Conservation (phyloP, 2,329 filamentous ascomycete species). For the Paecilomyces formosus region DNA sequence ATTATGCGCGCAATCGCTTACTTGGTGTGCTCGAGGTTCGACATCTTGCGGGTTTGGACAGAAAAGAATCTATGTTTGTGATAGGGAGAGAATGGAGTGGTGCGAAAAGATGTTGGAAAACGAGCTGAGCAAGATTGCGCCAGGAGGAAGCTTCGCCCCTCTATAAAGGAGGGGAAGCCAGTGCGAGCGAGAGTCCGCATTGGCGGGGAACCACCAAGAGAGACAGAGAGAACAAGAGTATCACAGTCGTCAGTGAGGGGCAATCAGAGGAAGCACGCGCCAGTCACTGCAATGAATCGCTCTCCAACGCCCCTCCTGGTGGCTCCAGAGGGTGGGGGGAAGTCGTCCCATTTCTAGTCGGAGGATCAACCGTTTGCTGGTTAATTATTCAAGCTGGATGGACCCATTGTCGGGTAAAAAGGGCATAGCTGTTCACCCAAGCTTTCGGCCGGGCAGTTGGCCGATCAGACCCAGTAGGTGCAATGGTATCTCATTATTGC, state of each 20-base stretch:
- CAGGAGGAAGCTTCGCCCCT: slow-evolving; percentile 51
- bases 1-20: slow-evolving; percentile 10
- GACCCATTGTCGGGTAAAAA: not conserved
- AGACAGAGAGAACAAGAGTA: not conserved
- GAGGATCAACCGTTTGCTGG: not conserved
- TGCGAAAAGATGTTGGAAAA: slow-evolving; percentile 59
- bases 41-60: slow-evolving; percentile 16
- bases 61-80: not conserved
- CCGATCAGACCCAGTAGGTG: not conserved
- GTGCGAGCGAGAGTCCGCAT: not conserved
- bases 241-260: not conserved
- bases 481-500: not conserved
- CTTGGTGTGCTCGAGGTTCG: slow-evolving; percentile 21
- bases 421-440: not conserved
- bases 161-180: slow-evolving; percentile 2
- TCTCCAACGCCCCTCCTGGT: not conserved
- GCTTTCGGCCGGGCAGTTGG: not conserved
- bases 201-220: not conserved
- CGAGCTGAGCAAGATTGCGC: slow-evolving; percentile 60
- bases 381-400: not conserved
- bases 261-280: not conserved
- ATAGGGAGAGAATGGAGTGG: slow-evolving; percentile 1
- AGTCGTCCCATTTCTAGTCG: not conserved
- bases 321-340: not conserved
- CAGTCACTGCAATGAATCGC: not conserved